phyloP scores from a whole-genome alignment of 139 green algal species.

The Chlorella vulgaris region DNA sequence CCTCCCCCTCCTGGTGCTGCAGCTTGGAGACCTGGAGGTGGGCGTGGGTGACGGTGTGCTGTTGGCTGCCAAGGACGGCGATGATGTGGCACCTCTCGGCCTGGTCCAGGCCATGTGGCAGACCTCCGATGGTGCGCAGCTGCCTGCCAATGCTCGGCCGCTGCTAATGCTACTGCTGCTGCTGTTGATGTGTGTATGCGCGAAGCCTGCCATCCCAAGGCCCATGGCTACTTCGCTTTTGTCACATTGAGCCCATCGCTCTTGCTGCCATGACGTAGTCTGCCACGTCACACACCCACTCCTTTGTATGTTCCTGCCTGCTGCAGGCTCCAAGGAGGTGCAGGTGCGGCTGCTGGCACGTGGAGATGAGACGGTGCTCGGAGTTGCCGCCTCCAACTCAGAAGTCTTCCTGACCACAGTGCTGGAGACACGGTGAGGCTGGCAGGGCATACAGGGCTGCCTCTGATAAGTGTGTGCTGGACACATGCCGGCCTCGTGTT shows the following conservation, averaged over 20 bases:
- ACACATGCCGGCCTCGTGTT: too few relatives aligned
- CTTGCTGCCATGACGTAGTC: too few relatives aligned
- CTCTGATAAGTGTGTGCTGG: too few relatives aligned
- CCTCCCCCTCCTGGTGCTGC: too few relatives aligned
- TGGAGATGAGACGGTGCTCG: constrained; percentile 87
- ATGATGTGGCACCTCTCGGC: constrained; percentile 50
- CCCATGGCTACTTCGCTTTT: too few relatives aligned
- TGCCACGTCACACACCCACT: too few relatives aligned
- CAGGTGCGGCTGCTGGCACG: constrained; percentile 78
- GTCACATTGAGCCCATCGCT: too few relatives aligned
- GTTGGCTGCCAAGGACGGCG: constrained; percentile 40
- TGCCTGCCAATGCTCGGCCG: neutral
- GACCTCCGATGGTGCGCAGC: constrained; percentile 45
- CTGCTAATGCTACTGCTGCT: constrained; percentile 53
- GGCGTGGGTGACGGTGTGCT: constrained; percentile 56
- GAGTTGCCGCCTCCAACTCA: constrained; percentile 74
- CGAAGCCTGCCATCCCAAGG: too few relatives aligned
- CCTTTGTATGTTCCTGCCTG: neutral
- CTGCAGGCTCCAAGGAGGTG: constrained; percentile 35
- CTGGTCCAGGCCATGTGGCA: constrained; percentile 79
- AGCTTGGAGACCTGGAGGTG: constrained; percentile 52
- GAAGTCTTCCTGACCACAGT: constrained; percentile 85
- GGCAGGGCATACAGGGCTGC: neutral
- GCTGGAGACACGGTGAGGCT: constrained; percentile 41
- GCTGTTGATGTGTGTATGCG: neutral